A percentile compares a stretch with the other conserved stretches of the same genome.
These are phyloP conservation scores for Botrytis squamosa DNA, from an alignment of 2,329 filamentous ascomycete species.

Conservation along the genomic window DNA sequence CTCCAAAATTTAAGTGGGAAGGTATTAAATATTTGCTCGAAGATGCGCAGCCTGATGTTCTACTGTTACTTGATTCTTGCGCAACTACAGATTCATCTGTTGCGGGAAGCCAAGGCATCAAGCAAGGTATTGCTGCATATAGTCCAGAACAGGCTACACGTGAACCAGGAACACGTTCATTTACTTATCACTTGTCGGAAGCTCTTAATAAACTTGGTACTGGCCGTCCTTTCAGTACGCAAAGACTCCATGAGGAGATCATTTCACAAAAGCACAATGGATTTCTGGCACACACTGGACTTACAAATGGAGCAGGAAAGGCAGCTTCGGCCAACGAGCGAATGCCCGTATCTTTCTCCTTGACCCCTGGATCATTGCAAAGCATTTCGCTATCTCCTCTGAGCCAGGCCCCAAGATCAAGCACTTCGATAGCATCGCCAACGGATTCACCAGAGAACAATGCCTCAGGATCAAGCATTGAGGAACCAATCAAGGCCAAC, in stretches of 20 bases:
- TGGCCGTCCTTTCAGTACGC: slow-evolving; percentile 55
- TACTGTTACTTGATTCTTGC: slow-evolving; percentile 63
- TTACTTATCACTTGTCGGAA: slow-evolving; percentile 57
- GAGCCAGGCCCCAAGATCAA: slow-evolving; percentile 33
- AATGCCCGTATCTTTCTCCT: slow-evolving; percentile 53
- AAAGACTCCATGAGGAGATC: slow-evolving; percentile 57
- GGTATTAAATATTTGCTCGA: slow-evolving; percentile 62
- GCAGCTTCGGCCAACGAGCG: slow-evolving; percentile 38
- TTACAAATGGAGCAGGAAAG: slow-evolving; percentile 48
- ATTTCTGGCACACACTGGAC: slow-evolving; percentile 43
- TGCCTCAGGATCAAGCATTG: slow-evolving; percentile 25
- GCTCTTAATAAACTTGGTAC: slow-evolving; percentile 53
- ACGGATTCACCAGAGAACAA: slow-evolving; percentile 35
- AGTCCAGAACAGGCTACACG: slow-evolving; percentile 50
- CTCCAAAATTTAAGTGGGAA: slow-evolving; percentile 62
- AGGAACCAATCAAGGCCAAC: slow-evolving; percentile 34
- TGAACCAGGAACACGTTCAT: slow-evolving; percentile 52
- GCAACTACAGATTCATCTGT: slow-evolving; percentile 52
- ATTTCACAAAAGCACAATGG: slow-evolving; percentile 42
- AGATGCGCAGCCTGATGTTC: slow-evolving; percentile 61
- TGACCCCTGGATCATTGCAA: slow-evolving; percentile 55
- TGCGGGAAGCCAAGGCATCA: slow-evolving; percentile 54
- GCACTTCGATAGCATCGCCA: slow-evolving; percentile 39
- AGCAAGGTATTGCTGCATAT: slow-evolving; percentile 63
- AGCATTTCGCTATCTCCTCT: slow-evolving; percentile 51